These are phyloP conservation scores for Cryomyces antarcticus DNA, from an alignment of 495 filamentous ascomycete genomes.

Conservation along the genomic window DNA sequence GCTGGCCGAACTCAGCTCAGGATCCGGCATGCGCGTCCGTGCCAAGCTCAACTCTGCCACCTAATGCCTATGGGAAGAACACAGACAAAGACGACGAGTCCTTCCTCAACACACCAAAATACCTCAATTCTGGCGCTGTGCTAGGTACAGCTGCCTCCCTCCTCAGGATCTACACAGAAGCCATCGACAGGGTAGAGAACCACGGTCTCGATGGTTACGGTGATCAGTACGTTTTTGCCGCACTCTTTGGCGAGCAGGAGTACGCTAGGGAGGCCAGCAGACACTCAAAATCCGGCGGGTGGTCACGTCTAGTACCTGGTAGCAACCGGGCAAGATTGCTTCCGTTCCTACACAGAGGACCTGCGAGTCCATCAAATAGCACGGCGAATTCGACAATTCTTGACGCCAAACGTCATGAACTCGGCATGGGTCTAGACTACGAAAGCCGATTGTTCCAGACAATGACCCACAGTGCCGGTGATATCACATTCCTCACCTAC, in stretches of 20 bases:
- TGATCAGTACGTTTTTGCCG: conserved; percentile 13
- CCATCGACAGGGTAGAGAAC: conserved; percentile 7
- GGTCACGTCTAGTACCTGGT: not conserved
- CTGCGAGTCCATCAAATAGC: no score
- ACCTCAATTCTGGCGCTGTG: conserved; percentile 18
- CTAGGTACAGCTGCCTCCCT: conserved; percentile 16
- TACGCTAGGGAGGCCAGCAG: conserved; percentile 3
- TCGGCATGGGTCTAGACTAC: conserved; percentile 36
- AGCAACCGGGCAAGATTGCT: not conserved
- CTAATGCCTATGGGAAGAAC: conserved; percentile 34
- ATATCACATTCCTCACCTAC: conserved; percentile 1
- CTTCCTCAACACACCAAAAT: conserved; percentile 24
- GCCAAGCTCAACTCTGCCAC: conserved; percentile 33
- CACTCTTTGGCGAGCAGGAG: conserved; percentile 16
- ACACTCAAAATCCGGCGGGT: not conserved
- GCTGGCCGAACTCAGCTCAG: conserved; percentile 23
- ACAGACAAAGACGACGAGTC: conserved; percentile 26
- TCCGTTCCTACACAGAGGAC: no score
- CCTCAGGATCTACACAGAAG: conserved; percentile 8
- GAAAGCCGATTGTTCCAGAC: conserved; percentile 31
- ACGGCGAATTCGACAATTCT: not conserved
- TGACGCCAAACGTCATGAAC: conserved; percentile 18
- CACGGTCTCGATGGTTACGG: not conserved
- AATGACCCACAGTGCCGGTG: conserved; percentile 6
- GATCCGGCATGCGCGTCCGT: conserved; percentile 33